These are phyloP conservation scores for Chlamydomonas incerta DNA, from an alignment of 139 green algal species.

Conservation along the genomic window DNA sequence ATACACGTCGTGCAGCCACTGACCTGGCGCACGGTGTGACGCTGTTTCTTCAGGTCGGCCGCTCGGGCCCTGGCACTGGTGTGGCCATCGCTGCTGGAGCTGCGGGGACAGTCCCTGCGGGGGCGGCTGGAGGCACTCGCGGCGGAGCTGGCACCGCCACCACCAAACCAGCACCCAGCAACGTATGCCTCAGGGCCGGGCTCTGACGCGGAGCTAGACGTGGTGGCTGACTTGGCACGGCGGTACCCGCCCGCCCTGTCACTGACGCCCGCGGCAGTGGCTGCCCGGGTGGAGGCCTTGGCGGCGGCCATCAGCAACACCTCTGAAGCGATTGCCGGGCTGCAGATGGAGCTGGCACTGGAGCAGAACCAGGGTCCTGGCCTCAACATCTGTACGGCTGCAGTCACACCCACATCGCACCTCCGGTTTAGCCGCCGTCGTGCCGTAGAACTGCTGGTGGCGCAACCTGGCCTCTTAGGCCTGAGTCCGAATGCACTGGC, in stretches of 20 bases:
- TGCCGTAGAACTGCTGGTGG: not conserved
- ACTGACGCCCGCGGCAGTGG: not conserved
- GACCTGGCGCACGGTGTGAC: too few species aligned
- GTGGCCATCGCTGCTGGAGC: conserved; percentile 21
- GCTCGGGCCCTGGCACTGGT: not conserved
- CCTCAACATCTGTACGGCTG: too few species aligned
- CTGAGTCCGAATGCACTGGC: not conserved
- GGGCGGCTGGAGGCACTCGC: not conserved
- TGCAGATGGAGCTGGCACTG: not conserved
- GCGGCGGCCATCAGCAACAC: not conserved
- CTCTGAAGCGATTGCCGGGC: not conserved
- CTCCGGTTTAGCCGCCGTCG: not conserved
- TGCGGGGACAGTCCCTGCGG: not conserved
- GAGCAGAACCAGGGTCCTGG: not conserved
- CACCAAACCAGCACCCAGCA: not conserved
- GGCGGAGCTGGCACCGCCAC: not conserved
- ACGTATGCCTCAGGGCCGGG: not conserved
- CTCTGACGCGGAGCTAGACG: not conserved
- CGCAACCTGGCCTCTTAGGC: conserved; percentile 8
- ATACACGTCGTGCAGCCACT: too few species aligned
- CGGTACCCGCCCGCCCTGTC: conserved; percentile 18
- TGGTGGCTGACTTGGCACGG: not conserved
- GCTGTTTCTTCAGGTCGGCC: not conserved
- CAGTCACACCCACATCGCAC: not conserved
- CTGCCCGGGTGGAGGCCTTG: not conserved